Percentiles rank a stretch among this genome's conserved stretches.
These are phyloP conservation scores for Camelina neglecta DNA, from an alignment of 345 rosid species.

Conservation along the genomic window DNA sequence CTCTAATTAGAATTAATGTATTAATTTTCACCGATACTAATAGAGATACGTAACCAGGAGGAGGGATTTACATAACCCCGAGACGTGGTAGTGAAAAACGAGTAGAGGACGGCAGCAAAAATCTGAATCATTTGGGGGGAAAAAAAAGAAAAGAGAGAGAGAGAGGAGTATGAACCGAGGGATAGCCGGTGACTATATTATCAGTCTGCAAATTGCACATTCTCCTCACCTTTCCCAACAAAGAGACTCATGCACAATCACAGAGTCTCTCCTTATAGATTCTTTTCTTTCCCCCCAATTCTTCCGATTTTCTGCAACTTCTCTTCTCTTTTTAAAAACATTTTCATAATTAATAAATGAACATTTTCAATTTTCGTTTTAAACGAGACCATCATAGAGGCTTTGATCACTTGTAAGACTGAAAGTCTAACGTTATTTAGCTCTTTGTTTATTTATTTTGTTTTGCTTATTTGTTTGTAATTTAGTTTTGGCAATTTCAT, in stretches of 20 bases:
- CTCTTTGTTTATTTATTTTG: neutral
- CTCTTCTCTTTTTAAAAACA: neutral
- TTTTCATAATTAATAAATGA: neutral
- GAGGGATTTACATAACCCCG: neutral
- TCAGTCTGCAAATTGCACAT: conserved; percentile 40
- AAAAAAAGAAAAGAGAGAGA: neutral
- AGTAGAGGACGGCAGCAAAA: no score
- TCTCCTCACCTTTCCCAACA: conserved; percentile 32
- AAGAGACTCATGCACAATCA: neutral
- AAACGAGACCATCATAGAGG: neutral
- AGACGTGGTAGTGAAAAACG: no score
- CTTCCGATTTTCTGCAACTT: conserved; percentile 26
- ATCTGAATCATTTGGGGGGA: no score
- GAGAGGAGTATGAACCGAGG: conserved; percentile 18
- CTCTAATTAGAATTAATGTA: neutral
- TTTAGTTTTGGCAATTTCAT: conserved; percentile 7
- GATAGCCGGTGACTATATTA: conserved; percentile 12
- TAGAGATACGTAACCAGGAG: neutral
- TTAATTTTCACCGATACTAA: neutral
- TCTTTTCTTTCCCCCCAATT: conserved; percentile 32
- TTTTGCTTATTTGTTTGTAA: neutral
- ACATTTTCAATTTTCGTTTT: neutral
- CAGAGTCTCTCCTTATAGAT: conserved; percentile 7
- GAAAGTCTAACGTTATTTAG: conserved; percentile 22
- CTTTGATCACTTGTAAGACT: conserved; percentile 15